Base-by-base conservation (phyloP, 495 filamentous ascomycete species). In the Neurospora sp. region DNA sequence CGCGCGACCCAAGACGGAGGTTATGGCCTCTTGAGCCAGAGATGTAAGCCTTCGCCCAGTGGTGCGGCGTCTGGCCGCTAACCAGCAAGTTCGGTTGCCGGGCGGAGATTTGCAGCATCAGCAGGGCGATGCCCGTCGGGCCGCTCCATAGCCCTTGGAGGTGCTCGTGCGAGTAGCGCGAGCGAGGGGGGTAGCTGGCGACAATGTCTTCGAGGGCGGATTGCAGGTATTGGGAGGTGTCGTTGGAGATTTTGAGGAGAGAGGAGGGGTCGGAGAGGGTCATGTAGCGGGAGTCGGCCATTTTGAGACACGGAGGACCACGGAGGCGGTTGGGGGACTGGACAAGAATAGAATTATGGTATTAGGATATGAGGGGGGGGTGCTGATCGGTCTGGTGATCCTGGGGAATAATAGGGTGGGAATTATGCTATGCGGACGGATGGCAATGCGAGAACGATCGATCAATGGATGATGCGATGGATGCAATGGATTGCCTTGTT, bases 121-220 rank as follows among this genome's bases (percentile, higher is more conserved):
- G 82, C 77, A 88, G 88, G 11, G 88, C 88, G 23, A 91, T 80
- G 35, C 86, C 87, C 1, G 88, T 88, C 11, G 89, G 89, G 0
- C 89, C 90, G 62, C 83, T 82, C 81, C 86, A 90, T 37, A 91
- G 78, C 0, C 89, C 90, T 37, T 80, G 78, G 0, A 83, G 80
- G 7, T 72, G 37, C 20, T 79, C 76, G 38, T 73, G 75, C 7
- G 76, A 72, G 71, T 82, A 82, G 2, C 74, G 71, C 37, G 54
- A 69, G 48, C 76, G 78, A 2, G 80, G 81, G 1, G 80, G 80
- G 66, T 74, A 78, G 71, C 75, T 80, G 72, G 69, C 38, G 69
- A 82, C 74, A 31, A 83, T 78, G 73, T 82, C 77, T n/a, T 81
- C 77, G 31, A 83, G 75, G 4, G 80, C 78, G 7, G 72, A 71